phyloP scores from a whole-genome alignment of 257 asterid genomes.

The Agastache rugosa region DNA sequence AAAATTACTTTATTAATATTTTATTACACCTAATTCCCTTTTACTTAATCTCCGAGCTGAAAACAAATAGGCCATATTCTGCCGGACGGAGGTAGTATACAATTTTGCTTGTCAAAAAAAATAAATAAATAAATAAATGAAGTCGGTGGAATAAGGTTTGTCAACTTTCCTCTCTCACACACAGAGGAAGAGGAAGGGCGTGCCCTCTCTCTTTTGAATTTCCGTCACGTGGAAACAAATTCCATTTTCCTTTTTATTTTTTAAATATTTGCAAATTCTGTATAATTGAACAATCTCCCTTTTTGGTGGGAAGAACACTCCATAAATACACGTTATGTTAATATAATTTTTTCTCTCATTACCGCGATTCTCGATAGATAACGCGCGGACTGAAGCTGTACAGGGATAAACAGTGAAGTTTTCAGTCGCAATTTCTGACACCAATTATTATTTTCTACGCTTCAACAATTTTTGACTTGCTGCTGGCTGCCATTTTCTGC shows the following conservation, averaged over 20 bases:
- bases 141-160: background rate
- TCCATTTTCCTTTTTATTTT: background rate
- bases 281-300: slow-evolving; percentile 19
- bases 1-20: too few relatives aligned
- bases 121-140: too few relatives aligned
- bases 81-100: too few relatives aligned
- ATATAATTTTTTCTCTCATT: background rate
- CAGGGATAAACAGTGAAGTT: slow-evolving; percentile 1
- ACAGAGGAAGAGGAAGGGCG: too few relatives aligned
- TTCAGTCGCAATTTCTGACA: slow-evolving; percentile 25
- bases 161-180: too few relatives aligned
- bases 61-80: too few relatives aligned
- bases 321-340: slow-evolving; percentile 1
- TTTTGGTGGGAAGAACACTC: background rate
- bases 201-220: background rate
- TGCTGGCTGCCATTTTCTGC: slow-evolving; percentile 17
- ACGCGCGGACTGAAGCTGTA: slow-evolving; percentile 31
- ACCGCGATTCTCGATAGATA: slow-evolving; percentile 32
- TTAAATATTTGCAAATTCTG: background rate
- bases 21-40: too few relatives aligned
- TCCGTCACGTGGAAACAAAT: background rate
- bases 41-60: too few relatives aligned
- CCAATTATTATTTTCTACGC: background rate
- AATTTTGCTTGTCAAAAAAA: too few relatives aligned
- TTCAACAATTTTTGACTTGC: slow-evolving; percentile 12